Percentiles rank a stretch among this genome's conserved stretches.
phyloP scores from a whole-genome alignment of 371 early-diverging fungal genomes.

The Chytridium lagenaria region DNA sequence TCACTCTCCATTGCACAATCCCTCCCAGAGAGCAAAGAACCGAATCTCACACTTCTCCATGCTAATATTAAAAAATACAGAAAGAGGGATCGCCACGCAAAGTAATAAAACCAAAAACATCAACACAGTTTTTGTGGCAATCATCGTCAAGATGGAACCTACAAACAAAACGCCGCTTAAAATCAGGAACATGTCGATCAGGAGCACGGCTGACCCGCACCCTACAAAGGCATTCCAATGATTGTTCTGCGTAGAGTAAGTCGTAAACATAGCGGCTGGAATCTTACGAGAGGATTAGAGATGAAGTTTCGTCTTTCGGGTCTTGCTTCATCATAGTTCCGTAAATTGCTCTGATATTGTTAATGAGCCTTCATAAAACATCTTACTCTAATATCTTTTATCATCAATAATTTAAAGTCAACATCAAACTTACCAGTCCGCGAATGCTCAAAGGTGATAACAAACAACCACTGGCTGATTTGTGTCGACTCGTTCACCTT shows the following conservation, averaged over 20 bases:
- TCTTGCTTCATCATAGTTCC: neutral
- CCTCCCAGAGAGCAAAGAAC: slow-evolving; percentile 9
- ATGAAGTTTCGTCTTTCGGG: neutral
- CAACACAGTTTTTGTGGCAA: neutral
- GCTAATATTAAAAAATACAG: neutral
- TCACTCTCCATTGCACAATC: neutral
- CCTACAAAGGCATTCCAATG: neutral
- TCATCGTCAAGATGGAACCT: neutral
- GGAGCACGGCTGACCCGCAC: neutral
- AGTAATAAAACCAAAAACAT: neutral
- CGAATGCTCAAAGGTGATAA: neutral
- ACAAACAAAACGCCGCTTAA: neutral
- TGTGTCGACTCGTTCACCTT: neutral
- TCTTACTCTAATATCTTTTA: no score
- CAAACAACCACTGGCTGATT: slow-evolving; percentile 1
- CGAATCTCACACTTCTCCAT: neutral
- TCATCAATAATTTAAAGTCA: no score
- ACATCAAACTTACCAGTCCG: no score
- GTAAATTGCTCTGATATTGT: slow-evolving; percentile 3
- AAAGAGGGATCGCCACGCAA: neutral
- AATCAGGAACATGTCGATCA: neutral
- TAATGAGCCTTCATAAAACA: neutral
- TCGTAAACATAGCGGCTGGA: neutral
- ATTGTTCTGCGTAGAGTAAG: neutral
- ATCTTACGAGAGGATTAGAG: slow-evolving; percentile 14